Conservation (phyloP, 306 rosid genomes). For the Malus asiatica region DNA sequence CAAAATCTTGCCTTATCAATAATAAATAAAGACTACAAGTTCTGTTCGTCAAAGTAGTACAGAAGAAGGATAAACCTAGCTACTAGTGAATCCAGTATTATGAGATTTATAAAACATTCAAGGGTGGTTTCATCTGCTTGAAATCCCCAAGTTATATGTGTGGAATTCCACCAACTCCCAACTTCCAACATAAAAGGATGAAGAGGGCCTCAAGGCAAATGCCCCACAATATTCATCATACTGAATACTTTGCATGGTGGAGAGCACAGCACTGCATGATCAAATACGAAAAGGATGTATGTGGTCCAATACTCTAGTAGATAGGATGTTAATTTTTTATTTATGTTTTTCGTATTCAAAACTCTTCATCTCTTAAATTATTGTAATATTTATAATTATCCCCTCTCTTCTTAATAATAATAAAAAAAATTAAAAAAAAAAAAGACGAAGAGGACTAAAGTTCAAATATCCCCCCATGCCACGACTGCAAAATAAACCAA, state of each 20-base stretch:
- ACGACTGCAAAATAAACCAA: background rate
- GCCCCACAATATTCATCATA: background rate
- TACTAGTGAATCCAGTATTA: too few species aligned
- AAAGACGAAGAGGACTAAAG: too few species aligned
- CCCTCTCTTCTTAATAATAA: too few species aligned
- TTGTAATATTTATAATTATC: too few species aligned
- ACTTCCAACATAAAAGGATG: background rate
- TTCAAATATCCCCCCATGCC: too few species aligned
- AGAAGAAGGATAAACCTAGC: too few species aligned
- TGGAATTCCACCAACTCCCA: background rate
- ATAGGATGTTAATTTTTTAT: too few species aligned
- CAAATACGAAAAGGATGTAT: background rate
- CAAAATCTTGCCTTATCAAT: background rate
- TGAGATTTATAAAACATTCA: background rate
- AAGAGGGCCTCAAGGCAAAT: background rate
- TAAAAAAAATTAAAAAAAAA: too few species aligned
- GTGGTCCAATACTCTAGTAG: too few species aligned
- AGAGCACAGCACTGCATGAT: background rate
- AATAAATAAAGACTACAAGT: too few species aligned
- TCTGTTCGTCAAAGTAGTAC: too few species aligned
- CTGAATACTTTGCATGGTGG: background rate
- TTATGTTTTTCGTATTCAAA: too few species aligned
- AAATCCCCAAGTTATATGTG: background rate
- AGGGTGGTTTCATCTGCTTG: background rate
- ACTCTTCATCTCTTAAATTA: accelerated